Base-by-base conservation (phyloP, 352 stramenopile genomes). In the Phytophthora europaea region DNA sequence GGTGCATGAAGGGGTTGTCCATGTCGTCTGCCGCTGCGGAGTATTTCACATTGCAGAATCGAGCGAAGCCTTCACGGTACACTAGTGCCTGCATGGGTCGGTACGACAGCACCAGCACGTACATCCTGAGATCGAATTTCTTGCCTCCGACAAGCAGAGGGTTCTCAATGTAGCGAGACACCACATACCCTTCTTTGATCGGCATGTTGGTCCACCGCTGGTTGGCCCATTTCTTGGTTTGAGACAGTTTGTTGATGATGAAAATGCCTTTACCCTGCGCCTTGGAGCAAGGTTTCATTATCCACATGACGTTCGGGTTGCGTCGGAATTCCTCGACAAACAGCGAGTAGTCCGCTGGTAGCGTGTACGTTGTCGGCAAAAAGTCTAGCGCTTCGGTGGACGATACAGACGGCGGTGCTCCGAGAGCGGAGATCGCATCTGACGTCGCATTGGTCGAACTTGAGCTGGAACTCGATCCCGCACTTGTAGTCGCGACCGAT, bases 121-220 rank as follows among this genome's bases (percentile, higher is more conserved):
- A 98, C 75, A 98, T 92, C 9, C 94, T 80, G 56, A 98, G 74
- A 61, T 98, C 94, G 33, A 98, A 98, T 69, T 98, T 98, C 79
- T 98, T 98, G 61, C 94, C 94, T 13, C 94, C 94, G 7, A 98
- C 79, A 8, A 98, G 85, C 65, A 98, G 61, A 8, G 94, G 94
- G 47, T 96, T 89, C 36, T 96, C 84, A 67, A 98, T 96, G 78
- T 98, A 98, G 18, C 90, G 84, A 33, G 91, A 95, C 3, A 97
- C 88, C 1, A 98, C 82, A 65, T 98, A 98, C 5, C 89, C 83
- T 65, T 98, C 93, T 47, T 93, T 95, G 36, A 91, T 78, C 0
- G 88, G 83, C 67, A 85, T 88, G 63, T 88, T 94, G 57, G 70
- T 77, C 79, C 76, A 87, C 20, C 81, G 84, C 47, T 88, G 81